Percentiles rank a stretch among this genome's conserved stretches.
Conservation (phyloP, 441 rosid genomes). For the Breynia disticha region DNA sequence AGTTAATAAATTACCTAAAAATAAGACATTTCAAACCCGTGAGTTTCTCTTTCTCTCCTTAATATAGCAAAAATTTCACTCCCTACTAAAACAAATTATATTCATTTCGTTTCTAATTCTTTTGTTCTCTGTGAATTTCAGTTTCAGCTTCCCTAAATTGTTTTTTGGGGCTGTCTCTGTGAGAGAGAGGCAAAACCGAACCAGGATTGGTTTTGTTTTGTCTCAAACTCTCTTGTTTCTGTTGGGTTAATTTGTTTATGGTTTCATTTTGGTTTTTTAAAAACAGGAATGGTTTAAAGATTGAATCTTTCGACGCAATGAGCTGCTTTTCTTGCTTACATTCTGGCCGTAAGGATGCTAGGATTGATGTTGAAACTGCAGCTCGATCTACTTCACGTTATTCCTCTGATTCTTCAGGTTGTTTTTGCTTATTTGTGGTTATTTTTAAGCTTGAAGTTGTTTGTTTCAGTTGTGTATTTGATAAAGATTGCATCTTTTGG, state of each 20-base stretch:
- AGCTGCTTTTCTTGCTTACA: slow-evolving; percentile 70
- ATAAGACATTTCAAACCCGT: background rate
- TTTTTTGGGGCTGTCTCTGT: too few species aligned
- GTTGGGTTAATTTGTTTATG: background rate
- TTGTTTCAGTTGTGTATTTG: background rate
- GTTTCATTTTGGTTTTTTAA: background rate
- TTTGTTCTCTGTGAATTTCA: background rate
- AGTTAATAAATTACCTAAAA: too few species aligned
- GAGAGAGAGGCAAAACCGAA: too few species aligned
- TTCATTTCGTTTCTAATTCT: too few species aligned
- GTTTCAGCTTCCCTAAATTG: background rate
- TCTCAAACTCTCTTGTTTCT: too few species aligned
- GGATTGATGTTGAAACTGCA: slow-evolving; percentile 46
- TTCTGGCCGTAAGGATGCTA: slow-evolving; percentile 32
- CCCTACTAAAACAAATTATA: background rate
- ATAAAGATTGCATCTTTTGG: background rate
- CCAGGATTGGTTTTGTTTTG: too few species aligned
- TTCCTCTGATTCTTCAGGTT: slow-evolving; percentile 43
- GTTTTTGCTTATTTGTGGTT: background rate
- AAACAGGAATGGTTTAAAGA: background rate
- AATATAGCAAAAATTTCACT: background rate
- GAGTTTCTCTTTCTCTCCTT: background rate
- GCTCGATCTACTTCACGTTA: slow-evolving; percentile 40
- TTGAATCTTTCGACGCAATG: slow-evolving; percentile 24
- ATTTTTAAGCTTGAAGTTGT: background rate